Evolutionary conservation across 805 yeast species (phyloP).

Genomic region (Metschnikowia gelsemii): DNA sequence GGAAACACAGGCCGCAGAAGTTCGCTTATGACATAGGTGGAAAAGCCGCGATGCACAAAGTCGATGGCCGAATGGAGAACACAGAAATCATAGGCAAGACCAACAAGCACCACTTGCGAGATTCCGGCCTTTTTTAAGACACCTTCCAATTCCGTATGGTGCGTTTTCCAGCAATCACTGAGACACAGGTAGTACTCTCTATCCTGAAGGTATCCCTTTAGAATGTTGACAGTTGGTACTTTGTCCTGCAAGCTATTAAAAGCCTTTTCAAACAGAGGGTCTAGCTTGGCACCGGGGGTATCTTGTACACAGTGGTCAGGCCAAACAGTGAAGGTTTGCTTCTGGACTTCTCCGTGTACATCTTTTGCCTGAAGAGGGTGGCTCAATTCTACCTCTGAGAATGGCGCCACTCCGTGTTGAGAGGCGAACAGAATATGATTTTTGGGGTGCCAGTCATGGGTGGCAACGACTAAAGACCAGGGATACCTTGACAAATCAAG

Average conservation of each 20-base stretch:
- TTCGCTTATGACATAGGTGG: conserved; percentile 58
- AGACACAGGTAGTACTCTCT: conserved; percentile 89
- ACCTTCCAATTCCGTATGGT: conserved; percentile 62
- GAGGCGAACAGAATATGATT: conserved; percentile 83
- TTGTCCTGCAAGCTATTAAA: conserved; percentile 34
- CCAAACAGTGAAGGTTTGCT: conserved; percentile 61
- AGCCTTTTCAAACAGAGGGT: conserved; percentile 44
- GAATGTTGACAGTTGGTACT: conserved; percentile 45
- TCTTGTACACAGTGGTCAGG: conserved; percentile 88
- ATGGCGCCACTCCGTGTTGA: conserved; percentile 55
- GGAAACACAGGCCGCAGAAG: conserved; percentile 58
- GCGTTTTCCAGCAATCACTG: conserved; percentile 71
- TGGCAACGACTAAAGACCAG: conserved; percentile 68
- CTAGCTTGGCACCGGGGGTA: conserved; percentile 64
- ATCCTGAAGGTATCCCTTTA: conserved; percentile 70
- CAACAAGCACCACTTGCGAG: conserved; percentile 68
- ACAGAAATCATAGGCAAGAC: conserved; percentile 85
- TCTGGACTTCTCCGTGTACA: conserved; percentile 22
- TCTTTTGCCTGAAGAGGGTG: conserved; percentile 47
- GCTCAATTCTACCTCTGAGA: conserved; percentile 43
- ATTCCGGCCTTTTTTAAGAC: conserved; percentile 48
- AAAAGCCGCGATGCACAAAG: conserved; percentile 57
- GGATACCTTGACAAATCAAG: conserved; percentile 34
- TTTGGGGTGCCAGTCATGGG: conserved; percentile 87
- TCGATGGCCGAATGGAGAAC: conserved; percentile 78